Conservation (phyloP, 2,329 filamentous ascomycete genomes). For the Ophiocordyceps camponoti-saundersi region DNA sequence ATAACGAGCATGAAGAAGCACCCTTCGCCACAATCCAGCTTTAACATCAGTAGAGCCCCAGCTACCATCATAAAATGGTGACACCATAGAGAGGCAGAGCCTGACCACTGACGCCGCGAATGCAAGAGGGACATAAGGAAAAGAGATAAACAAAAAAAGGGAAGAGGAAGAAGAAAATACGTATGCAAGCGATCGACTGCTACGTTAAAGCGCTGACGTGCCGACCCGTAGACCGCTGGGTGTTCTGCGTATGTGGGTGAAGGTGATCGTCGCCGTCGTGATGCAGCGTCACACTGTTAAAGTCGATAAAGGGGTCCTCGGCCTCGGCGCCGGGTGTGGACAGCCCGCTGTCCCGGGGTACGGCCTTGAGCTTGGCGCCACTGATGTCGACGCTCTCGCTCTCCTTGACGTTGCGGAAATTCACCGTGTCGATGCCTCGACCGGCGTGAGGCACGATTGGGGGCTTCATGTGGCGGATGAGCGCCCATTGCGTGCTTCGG, state of each 20-base stretch:
- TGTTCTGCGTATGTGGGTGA: constrained; percentile 7
- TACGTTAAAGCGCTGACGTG: constrained; percentile 6
- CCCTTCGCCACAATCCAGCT: too few relatives aligned
- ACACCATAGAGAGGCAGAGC: too few relatives aligned
- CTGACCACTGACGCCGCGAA: not conserved
- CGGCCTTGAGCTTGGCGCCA: constrained; percentile 51
- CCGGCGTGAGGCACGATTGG: constrained; percentile 90
- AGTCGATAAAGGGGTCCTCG: constrained; percentile 90
- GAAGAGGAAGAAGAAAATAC: not conserved
- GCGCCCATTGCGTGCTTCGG: constrained; percentile 85
- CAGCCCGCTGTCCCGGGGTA: constrained; percentile 72
- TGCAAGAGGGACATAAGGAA: not conserved
- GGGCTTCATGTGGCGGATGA: constrained; percentile 94
- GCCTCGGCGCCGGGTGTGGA: constrained; percentile 71
- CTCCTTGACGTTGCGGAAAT: constrained; percentile 97
- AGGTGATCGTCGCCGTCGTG: constrained; percentile 74
- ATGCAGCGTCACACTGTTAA: constrained; percentile 94
- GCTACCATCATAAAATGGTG: too few relatives aligned
- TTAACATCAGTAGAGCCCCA: too few relatives aligned
- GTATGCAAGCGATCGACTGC: not conserved
- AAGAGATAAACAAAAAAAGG: not conserved
- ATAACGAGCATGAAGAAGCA: too few relatives aligned
- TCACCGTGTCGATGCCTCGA: constrained; percentile 80
- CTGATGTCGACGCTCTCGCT: constrained; percentile 84
- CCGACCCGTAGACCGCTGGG: constrained; percentile 7